Conservation (phyloP, 495 filamentous ascomycete genomes). For the Aspergillus haitiensis region DNA sequence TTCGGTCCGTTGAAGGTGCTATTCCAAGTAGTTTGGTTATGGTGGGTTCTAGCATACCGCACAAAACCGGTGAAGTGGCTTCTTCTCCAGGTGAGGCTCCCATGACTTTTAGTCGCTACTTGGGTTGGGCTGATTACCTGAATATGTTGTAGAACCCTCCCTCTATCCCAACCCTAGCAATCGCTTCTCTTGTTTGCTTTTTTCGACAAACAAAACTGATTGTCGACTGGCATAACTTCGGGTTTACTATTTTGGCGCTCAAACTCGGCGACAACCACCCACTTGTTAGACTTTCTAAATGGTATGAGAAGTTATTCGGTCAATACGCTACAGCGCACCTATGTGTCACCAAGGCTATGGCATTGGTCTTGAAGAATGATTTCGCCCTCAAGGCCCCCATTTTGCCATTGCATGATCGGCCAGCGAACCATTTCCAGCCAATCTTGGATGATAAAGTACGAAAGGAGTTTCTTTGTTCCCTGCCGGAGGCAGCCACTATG, state of each 20-base stretch:
- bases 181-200: constrained; percentile 70
- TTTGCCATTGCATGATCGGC: constrained; percentile 80
- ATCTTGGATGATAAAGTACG: constrained; percentile 52
- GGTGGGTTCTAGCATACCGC: constrained; percentile 68
- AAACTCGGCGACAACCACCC: constrained; percentile 64
- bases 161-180: constrained; percentile 82
- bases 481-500: constrained; percentile 59
- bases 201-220: constrained; percentile 79
- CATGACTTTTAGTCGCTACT: not conserved
- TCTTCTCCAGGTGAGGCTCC: constrained; percentile 63
- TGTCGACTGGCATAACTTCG: constrained; percentile 99
- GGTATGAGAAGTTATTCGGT: constrained; percentile 74
- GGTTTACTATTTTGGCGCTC: constrained; percentile 87
- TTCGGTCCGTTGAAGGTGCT: constrained; percentile 84
- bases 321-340: constrained; percentile 71
- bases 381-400: constrained; percentile 65
- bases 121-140: not conserved
- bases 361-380: constrained; percentile 62
- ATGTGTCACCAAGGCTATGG: constrained; percentile 88
- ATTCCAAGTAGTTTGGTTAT: constrained; percentile 71
- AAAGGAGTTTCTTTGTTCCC: constrained; percentile 55
- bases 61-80: constrained; percentile 75
- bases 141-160: constrained; percentile 72
- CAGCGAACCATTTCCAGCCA: constrained; percentile 76
- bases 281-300: constrained; percentile 69